Base-by-base conservation (phyloP, 495 filamentous ascomycete genomes). In the Ramalina peruviana region DNA sequence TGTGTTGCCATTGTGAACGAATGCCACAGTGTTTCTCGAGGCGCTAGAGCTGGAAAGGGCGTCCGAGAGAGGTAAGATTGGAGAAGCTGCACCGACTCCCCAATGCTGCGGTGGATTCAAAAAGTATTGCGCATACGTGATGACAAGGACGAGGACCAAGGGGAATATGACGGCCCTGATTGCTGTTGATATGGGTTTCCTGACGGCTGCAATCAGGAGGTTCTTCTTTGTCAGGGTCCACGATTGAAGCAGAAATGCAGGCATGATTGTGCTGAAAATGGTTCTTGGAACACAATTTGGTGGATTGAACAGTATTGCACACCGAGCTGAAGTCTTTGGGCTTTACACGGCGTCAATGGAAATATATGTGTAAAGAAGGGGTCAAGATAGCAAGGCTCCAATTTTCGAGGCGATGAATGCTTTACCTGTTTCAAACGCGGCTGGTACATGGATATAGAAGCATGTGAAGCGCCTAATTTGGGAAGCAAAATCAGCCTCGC, bases 221-320 rank as follows among this genome's bases (percentile, higher is more conserved):
- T 81, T 90, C 67, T 93, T 92, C 53, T 65, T 60, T 47, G 73
- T 75, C 49, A 90, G 70, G 39, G 82, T 81, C 78, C 78, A 79
- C 48, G 75, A 79, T 63, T 89, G 86, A 21, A 72, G 66, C 41
- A 76, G 58, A 62, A 81, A 71, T 36, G 60, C 15, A 51, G 43
- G n/a, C 43, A 45, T 45, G 43, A 16, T 41, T 23, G 21, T 17
- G 11, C 6, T 23, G 6, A 23, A 11, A 19, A 12, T 23, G 5
- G 40, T 41, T 23, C 6, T 13, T 13, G 40, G 16, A n/a, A 12
- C 40, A 9, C 40, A 41, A 33, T 7, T 33, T 13, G 2, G 30
- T 25, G 23, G 4, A 6, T 6, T 25, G 23, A 25, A 25, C 3
- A 25, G 23, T 25, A 2, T 25, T 25, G 23, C 23, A 25, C 23